Percentiles rank a stretch among this genome's conserved stretches.
Conservation (phyloP, 495 filamentous ascomycete genomes). For the Penicillium riverlandense region DNA sequence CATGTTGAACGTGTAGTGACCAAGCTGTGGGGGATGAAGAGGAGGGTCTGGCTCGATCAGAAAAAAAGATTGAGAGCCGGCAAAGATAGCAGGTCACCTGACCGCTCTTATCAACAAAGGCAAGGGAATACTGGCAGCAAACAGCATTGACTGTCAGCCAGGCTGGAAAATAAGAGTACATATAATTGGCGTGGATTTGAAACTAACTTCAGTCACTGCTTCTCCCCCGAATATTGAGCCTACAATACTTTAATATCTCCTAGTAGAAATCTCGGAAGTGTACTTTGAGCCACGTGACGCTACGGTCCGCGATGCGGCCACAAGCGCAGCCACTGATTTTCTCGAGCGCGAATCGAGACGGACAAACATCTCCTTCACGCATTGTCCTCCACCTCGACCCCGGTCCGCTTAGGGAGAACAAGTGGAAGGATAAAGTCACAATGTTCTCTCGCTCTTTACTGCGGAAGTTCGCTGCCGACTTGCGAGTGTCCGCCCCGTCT, state of each 20-base stretch:
- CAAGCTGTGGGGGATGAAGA: constrained; percentile 7
- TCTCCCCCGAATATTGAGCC: neutral
- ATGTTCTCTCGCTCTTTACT: constrained; percentile 40
- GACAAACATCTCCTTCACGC: constrained; percentile 4
- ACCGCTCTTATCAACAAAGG: too few relatives aligned
- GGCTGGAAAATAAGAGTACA: too few relatives aligned
- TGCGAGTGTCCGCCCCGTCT: constrained; percentile 24
- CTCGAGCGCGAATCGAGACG: constrained; percentile 16
- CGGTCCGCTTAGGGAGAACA: constrained; percentile 2
- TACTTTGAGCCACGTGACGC: constrained; percentile 14
- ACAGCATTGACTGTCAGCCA: too few relatives aligned
- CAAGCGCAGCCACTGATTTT: constrained; percentile 24
- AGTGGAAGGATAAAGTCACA: constrained; percentile 5
- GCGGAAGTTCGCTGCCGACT: constrained; percentile 26
- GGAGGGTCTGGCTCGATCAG: constrained; percentile 5
- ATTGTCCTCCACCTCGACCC: constrained; percentile 9
- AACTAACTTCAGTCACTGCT: neutral
- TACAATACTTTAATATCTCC: neutral
- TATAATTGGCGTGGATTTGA: too few relatives aligned
- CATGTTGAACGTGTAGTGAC: constrained; percentile 26
- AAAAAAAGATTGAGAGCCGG: too few relatives aligned
- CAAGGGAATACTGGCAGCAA: too few relatives aligned
- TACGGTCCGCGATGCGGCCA: constrained; percentile 22
- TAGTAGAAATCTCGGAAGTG: neutral
- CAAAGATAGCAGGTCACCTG: too few relatives aligned